phyloP scores from a whole-genome alignment of 116 monocot genomes.

The Papilionanthe hybrid region DNA sequence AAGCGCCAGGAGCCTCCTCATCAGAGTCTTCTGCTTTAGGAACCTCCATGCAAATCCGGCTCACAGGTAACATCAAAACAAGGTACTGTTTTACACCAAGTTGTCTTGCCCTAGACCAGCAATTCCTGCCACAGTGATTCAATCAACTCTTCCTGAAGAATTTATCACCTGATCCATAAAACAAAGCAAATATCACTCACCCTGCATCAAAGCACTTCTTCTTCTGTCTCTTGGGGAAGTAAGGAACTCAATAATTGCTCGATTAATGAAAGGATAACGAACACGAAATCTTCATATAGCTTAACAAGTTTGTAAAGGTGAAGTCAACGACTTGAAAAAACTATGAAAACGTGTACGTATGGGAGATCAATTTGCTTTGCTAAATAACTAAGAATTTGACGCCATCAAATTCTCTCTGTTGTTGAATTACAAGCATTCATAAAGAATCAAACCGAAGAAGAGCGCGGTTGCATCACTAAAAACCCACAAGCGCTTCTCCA shows the following conservation, averaged over 20 bases:
- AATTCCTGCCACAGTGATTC: background rate
- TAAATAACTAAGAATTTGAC: background rate
- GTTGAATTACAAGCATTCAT: background rate
- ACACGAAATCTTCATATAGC: background rate
- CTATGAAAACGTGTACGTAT: background rate
- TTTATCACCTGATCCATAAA: background rate
- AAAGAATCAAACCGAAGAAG: background rate
- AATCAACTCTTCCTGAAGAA: background rate
- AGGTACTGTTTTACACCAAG: constrained; percentile 28
- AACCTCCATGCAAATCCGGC: constrained; percentile 10
- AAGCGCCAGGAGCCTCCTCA: background rate
- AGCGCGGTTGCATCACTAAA: background rate
- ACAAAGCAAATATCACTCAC: background rate
- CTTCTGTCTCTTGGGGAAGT: background rate
- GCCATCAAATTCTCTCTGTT: background rate
- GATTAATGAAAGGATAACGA: background rate
- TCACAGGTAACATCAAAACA: background rate
- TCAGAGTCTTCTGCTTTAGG: constrained; percentile 10
- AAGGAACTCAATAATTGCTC: background rate
- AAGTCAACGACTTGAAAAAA: background rate
- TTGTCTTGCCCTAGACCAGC: constrained; percentile 3
- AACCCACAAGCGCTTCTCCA: background rate
- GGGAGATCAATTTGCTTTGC: background rate
- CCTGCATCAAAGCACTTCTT: background rate
- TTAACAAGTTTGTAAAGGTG: background rate